Evolutionary conservation across 345 rosid genomes (phyloP).

Genomic region (Arabis hirsuta): DNA sequence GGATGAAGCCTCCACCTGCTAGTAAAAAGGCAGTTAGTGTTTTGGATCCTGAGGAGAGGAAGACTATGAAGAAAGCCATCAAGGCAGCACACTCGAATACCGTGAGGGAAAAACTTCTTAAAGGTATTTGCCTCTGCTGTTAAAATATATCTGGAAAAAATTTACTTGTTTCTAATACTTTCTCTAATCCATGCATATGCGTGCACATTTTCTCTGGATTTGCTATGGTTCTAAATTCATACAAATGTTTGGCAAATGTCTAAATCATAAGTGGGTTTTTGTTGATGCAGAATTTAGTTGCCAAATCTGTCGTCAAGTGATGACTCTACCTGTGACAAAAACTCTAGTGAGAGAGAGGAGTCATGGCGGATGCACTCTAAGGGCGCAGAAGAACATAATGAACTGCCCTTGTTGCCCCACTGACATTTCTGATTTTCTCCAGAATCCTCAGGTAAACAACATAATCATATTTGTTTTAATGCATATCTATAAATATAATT

Average conservation of each 20-base stretch:
- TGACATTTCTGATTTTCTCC: conserved; percentile 67
- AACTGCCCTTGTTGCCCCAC: conserved; percentile 67
- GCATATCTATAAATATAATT: no score
- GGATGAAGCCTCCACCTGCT: conserved; percentile 65
- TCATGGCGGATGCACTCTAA: conserved; percentile 56
- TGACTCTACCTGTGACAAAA: conserved; percentile 62
- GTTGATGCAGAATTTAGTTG: conserved; percentile 28
- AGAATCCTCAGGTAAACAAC: conserved; percentile 54
- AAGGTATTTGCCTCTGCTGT: neutral
- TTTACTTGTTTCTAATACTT: no score
- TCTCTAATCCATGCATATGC: no score
- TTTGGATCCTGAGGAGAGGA: conserved; percentile 26
- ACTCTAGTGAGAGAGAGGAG: conserved; percentile 53
- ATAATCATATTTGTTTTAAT: no score
- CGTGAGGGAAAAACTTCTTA: neutral
- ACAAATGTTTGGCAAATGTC: neutral
- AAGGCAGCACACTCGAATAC: neutral
- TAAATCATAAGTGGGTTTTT: neutral
- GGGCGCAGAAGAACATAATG: conserved; percentile 59
- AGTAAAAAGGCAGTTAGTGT: conserved; percentile 40
- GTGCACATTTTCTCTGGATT: no score
- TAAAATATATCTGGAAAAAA: no score
- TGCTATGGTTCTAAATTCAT: no score
- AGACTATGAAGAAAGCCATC: conserved; percentile 1
- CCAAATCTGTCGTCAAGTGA: conserved; percentile 56